A percentile compares a stretch with the other conserved stretches of the same genome.
These are phyloP conservation scores for Closterium sp. DNA, from an alignment of 139 green algal genomes.

Conservation along the genomic window DNA sequence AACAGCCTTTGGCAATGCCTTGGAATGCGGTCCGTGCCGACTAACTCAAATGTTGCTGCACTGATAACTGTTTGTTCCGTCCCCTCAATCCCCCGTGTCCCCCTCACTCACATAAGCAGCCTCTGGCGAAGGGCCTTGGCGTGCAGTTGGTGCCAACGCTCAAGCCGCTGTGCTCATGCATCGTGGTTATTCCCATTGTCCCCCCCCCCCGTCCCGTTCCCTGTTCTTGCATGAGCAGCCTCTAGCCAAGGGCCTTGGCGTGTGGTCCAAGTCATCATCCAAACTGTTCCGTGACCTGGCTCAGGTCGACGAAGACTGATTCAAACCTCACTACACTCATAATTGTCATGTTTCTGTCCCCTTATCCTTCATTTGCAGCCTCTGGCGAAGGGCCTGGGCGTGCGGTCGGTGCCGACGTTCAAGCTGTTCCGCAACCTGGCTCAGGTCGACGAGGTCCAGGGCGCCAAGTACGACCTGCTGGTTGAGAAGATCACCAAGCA, in stretches of 20 bases:
- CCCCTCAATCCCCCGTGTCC: too few species aligned
- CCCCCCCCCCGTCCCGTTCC: too few species aligned
- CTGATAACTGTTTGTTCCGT: neutral
- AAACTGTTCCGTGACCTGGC: conserved; percentile 37
- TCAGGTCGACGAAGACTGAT: neutral
- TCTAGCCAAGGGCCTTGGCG: conserved; percentile 28
- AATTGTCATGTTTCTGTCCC: neutral
- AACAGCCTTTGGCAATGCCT: too few species aligned
- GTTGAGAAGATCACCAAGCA: conserved; percentile 27
- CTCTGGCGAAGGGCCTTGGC: conserved; percentile 37
- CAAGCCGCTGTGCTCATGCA: too few species aligned
- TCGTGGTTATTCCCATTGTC: too few species aligned
- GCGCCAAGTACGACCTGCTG: conserved; percentile 29
- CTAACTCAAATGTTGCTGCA: neutral
- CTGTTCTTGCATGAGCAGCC: conserved; percentile 3
- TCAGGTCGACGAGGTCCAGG: conserved; percentile 19
- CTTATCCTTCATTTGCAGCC: conserved; percentile 11
- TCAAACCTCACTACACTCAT: too few species aligned
- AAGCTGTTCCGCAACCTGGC: conserved; percentile 41
- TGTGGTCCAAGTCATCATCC: conserved; percentile 19
- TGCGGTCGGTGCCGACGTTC: conserved; percentile 31
- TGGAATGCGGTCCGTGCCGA: too few species aligned
- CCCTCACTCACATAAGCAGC: conserved; percentile 3
- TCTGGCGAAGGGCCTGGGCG: conserved; percentile 34
- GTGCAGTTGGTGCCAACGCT: conserved; percentile 26